phyloP scores from a whole-genome alignment of 345 rosid genomes.

The Capsella bursapastoris region DNA sequence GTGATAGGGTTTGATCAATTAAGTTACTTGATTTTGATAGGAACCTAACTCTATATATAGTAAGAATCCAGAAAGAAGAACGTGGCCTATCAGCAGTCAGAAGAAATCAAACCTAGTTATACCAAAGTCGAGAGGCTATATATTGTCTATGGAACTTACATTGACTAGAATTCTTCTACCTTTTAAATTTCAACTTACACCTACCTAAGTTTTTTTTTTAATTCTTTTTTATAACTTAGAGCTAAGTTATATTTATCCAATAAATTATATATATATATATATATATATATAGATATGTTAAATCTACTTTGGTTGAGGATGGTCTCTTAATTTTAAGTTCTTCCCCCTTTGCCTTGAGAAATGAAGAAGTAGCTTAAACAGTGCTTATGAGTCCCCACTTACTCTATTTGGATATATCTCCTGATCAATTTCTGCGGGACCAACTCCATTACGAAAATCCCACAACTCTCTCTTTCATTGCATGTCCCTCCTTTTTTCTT shows the following conservation, averaged over 20 bases:
- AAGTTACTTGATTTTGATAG: background rate
- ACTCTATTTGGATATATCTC: conserved; percentile 40
- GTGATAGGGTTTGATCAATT: background rate
- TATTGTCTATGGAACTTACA: background rate
- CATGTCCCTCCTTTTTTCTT: background rate
- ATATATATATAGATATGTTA: too few relatives aligned
- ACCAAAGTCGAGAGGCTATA: background rate
- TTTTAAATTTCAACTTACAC: background rate
- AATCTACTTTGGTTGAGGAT: background rate
- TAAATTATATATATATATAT: background rate
- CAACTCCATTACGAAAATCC: conserved; percentile 33
- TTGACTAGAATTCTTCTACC: background rate
- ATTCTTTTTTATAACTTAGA: background rate
- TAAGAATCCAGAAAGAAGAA: conserved; percentile 1
- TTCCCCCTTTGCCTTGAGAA: conserved; percentile 35
- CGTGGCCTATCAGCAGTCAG: conserved; percentile 8
- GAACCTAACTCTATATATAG: conserved; percentile 29
- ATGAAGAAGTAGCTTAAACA: conserved; percentile 23
- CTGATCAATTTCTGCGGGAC: conserved; percentile 22
- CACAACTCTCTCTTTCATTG: conserved; percentile 43
- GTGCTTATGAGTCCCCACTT: conserved; percentile 28
- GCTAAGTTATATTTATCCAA: background rate
- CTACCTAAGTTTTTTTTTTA: too few relatives aligned
- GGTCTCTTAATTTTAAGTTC: conserved; percentile 21
- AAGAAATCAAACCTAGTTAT: conserved; percentile 2